These are phyloP conservation scores for Diplodia seriata DNA, from an alignment of 2,329 filamentous ascomycete genomes.

Conservation along the genomic window DNA sequence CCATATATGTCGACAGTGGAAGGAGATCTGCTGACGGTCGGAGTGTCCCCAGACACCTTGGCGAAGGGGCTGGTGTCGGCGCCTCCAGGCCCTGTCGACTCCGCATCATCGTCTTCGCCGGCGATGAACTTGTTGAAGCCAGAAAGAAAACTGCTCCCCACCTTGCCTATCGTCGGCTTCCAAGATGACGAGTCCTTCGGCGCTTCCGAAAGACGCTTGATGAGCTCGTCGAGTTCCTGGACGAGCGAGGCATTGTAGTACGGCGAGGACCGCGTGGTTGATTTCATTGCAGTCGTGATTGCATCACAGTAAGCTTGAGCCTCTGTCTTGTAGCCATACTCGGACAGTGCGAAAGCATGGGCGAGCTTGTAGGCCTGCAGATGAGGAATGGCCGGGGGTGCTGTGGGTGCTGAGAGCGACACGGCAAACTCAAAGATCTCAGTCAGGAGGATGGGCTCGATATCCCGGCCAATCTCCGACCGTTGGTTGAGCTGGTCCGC, in stretches of 20 bases:
- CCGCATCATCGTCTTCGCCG: constrained; percentile 80
- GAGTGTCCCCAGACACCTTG: constrained; percentile 71
- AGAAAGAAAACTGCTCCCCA: constrained; percentile 87
- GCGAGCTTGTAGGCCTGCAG: constrained; percentile 90
- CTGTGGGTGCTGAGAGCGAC: constrained; percentile 66
- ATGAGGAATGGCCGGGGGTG: constrained; percentile 72
- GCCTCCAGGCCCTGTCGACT: constrained; percentile 64
- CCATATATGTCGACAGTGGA: constrained; percentile 78
- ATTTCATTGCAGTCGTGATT: constrained; percentile 75
- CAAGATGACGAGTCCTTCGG: constrained; percentile 85
- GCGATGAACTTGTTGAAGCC: constrained; percentile 97
- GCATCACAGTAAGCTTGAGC: constrained; percentile 91
- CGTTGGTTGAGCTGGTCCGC: constrained; percentile 77
- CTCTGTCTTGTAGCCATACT: constrained; percentile 80
- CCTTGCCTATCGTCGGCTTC: constrained; percentile 96
- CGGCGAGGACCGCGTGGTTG: constrained; percentile 81
- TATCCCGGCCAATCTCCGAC: constrained; percentile 76
- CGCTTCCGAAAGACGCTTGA: constrained; percentile 81
- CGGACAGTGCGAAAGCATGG: constrained; percentile 82
- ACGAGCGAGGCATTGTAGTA: constrained; percentile 84
- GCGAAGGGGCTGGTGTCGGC: constrained; percentile 77
- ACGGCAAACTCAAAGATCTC: constrained; percentile 94
- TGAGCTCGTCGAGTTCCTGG: constrained; percentile 79
- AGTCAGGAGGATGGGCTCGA: constrained; percentile 89
- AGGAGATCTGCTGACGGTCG: constrained; percentile 62